Evolutionary conservation across 805 yeast genomes (phyloP), one percentile per base, ranked within the genome.

Genomic region (Tetrapisispora iriomotensis): DNA sequence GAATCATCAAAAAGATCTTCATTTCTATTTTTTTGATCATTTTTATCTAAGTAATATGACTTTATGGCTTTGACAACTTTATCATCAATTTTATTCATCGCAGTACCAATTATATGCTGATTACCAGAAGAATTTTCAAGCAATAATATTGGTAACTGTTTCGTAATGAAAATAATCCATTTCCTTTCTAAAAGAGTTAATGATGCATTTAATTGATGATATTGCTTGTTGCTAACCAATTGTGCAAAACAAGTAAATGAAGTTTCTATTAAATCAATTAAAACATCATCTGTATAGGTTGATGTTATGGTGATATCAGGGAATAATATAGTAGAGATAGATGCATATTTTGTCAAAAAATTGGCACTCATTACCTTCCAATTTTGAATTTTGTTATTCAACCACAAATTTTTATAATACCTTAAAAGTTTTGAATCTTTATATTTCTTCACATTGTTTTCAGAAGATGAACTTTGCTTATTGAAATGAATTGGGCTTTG

Each of bases 1-100:
- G 67, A 68, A 13, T 73, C 66, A n/a, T 72, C 64, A 45, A 74
- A 73, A 58, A 73, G 62, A 39, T 72, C 75, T 40, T 72, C 77
- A 29, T 64, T 54, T 25, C 61, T 58, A 24, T 54, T 61, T 19
- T 57, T 61, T 24, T 42, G 35, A 18, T 62, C 63, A 25, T 62
- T 58, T 31, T 58, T 56, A 20, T 65, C 62, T 7, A 59, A 46
- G 39, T 55, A 62, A 43, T 50, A 65, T n/a, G 53, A 54, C 43
- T 42, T 56, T 13, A 58, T 51, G 1, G 58, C 61, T 38, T 60
- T 60, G 8, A 53, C 42, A 6, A 58, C 58, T 40, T 59, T 53
- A 24, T 55, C 49, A 38, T 58, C 60, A 14, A 56, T 45, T 13
- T 48, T 47, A 26, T 53, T 58, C 20, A 59, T 38, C 4, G 61